Evolutionary conservation across 805 yeast genomes (phyloP).

Genomic region (Alloascoidea africana): DNA sequence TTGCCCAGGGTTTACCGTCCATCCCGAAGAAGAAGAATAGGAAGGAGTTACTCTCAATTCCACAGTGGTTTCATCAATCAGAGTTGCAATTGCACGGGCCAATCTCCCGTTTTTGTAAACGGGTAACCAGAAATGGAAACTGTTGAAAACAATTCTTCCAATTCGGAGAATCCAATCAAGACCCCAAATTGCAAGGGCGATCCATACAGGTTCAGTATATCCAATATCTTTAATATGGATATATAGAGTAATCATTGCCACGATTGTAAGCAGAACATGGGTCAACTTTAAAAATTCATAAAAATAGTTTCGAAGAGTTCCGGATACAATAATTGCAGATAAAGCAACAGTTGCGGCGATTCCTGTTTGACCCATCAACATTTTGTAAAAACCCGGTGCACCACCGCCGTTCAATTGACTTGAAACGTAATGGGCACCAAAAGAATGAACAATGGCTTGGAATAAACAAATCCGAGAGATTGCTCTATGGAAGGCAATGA

Average conservation of each 20-base stretch:
- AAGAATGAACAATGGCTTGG: not conserved
- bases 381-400: not conserved
- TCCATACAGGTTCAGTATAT: slow-evolving; percentile 37
- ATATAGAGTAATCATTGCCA: slow-evolving; percentile 40
- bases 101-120: slow-evolving; percentile 14
- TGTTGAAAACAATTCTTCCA: slow-evolving; percentile 25
- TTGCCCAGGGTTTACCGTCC: slow-evolving; percentile 46
- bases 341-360: slow-evolving; percentile 8
- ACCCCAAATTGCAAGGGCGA: slow-evolving; percentile 49
- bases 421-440: not conserved
- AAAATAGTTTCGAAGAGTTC: slow-evolving; percentile 29
- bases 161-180: slow-evolving; percentile 47
- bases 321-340: slow-evolving; percentile 30
- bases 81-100: slow-evolving; percentile 26
- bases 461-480: slow-evolving; percentile 22
- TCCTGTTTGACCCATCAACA: no score
- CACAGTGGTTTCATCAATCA: slow-evolving; percentile 29
- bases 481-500: slow-evolving; percentile 44
- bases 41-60: slow-evolving; percentile 36
- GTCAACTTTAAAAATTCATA: slow-evolving; percentile 41
- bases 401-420: no score
- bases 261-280: slow-evolving; percentile 37
- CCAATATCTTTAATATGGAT: slow-evolving; percentile 36
- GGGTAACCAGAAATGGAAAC: slow-evolving; percentile 20
- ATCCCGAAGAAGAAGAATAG: no score